Evolutionary conservation across 1,284 basidiomycete species (phyloP).

Genomic region (Lignosus rhinocerotis): DNA sequence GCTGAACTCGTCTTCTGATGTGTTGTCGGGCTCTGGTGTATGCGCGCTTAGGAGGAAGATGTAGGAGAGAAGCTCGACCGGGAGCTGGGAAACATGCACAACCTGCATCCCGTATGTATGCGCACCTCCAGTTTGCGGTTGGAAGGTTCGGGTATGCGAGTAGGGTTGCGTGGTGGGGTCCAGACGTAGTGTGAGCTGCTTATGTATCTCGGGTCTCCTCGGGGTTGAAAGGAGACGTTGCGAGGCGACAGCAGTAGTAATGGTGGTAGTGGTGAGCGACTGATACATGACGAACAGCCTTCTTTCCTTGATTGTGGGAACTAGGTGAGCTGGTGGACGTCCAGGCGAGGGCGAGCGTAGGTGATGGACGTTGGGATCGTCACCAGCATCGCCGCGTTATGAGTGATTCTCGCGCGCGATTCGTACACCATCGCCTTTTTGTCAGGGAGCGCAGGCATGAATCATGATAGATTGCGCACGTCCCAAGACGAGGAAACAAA

Average conservation of each 20-base stretch:
- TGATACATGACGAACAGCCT: conserved; percentile 14
- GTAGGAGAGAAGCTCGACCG: conserved; percentile 51
- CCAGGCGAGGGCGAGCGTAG: conserved; percentile 2
- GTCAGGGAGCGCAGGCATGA: conserved; percentile 6
- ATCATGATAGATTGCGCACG: conserved; percentile 13
- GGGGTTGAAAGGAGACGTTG: conserved; percentile 18
- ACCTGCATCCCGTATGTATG: background rate
- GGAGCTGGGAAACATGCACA: conserved; percentile 34
- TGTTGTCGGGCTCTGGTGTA: conserved; percentile 17
- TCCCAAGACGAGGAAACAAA: conserved; percentile 16
- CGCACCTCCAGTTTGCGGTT: conserved; percentile 2
- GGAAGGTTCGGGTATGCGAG: background rate
- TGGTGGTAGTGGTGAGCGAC: conserved; percentile 15
- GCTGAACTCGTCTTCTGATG: background rate
- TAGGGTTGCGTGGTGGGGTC: conserved; percentile 1
- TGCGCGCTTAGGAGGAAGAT: conserved; percentile 47
- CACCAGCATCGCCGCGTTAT: background rate
- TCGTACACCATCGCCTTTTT: conserved; percentile 16
- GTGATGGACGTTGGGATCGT: conserved; percentile 7
- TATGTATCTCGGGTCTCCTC: conserved; percentile 2
- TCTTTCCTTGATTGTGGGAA: background rate
- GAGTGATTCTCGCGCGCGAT: background rate
- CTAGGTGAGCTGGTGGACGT: background rate
- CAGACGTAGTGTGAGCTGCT: conserved; percentile 16
- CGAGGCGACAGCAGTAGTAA: conserved; percentile 10